These are phyloP conservation scores for Colletotrichum sp. DNA, from an alignment of 2,329 filamentous ascomycete species.

Conservation along the genomic window DNA sequence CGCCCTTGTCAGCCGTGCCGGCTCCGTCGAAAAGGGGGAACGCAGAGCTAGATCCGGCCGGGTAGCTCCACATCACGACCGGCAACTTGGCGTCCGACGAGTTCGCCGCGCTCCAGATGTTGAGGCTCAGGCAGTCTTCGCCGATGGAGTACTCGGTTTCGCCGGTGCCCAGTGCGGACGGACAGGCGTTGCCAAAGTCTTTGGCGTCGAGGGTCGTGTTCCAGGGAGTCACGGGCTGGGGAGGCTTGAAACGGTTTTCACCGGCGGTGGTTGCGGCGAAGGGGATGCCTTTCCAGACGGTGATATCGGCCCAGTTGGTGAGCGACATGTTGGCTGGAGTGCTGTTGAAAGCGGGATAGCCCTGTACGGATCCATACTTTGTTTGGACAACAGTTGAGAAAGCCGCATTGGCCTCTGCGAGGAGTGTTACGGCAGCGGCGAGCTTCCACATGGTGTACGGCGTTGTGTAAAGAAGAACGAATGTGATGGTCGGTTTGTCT, in stretches of 20 bases:
- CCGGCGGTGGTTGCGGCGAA: neutral
- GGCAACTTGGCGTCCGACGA: conserved; percentile 29
- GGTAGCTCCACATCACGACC: conserved; percentile 30
- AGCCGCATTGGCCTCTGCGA: neutral
- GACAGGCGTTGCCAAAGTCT: neutral
- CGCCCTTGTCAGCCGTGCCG: neutral
- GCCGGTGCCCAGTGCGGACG: neutral
- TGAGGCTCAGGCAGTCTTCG: conserved; percentile 38
- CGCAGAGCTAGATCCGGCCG: neutral
- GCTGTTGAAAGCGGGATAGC: neutral
- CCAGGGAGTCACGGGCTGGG: neutral
- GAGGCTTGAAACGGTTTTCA: neutral
- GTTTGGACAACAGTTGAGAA: neutral
- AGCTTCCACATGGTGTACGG: neutral
- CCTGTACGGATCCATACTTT: neutral
- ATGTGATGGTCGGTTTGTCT: neutral
- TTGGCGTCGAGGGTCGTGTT: neutral
- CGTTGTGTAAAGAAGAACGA: neutral
- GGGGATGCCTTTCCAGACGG: neutral
- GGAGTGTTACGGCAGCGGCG: neutral
- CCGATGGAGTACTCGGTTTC: conserved; percentile 10
- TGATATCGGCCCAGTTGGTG: neutral
- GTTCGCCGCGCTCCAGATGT: conserved; percentile 35
- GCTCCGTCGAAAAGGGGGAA: neutral
- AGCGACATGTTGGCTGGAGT: conserved; percentile 2